phyloP scores from a whole-genome alignment of 2,329 filamentous ascomycete genomes.

The Pseudocercospora fijiensis region DNA sequence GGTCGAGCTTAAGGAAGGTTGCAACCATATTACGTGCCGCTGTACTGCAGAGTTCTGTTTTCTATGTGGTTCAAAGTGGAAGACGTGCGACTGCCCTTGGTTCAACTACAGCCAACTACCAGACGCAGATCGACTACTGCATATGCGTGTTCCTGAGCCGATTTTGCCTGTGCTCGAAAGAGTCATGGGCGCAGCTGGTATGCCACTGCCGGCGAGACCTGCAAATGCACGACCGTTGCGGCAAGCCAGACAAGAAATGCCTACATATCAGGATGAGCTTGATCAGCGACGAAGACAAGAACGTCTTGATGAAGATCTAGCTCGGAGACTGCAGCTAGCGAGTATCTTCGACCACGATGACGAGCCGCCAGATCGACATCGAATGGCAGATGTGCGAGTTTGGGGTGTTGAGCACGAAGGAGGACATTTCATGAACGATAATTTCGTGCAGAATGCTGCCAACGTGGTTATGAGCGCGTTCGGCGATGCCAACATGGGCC shows the following conservation, averaged over 20 bases:
- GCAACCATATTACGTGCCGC: slow-evolving; percentile 84
- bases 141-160: slow-evolving; percentile 52
- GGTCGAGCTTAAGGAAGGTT: slow-evolving; percentile 80
- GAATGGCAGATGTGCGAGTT: slow-evolving; percentile 36
- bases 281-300: slow-evolving; percentile 46
- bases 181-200: slow-evolving; percentile 28
- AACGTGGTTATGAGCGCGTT: slow-evolving; percentile 37
- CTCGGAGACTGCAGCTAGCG: slow-evolving; percentile 53
- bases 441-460: slow-evolving; percentile 47
- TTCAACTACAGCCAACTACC: slow-evolving; percentile 59
- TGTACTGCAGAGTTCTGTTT: slow-evolving; percentile 86
- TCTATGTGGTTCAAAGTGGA: slow-evolving; percentile 79
- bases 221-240: slow-evolving; percentile 4
- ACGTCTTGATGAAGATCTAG: slow-evolving; percentile 51
- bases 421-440: slow-evolving; percentile 62
- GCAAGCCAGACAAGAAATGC: slow-evolving; percentile 11
- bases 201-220: slow-evolving; percentile 11
- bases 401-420: slow-evolving; percentile 51
- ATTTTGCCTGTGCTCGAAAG: slow-evolving; percentile 41
- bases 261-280: slow-evolving; percentile 41
- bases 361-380: slow-evolving; percentile 33
- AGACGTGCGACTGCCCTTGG: slow-evolving; percentile 77
- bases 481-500: slow-evolving; percentile 35
- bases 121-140: slow-evolving; percentile 56
- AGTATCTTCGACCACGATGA: slow-evolving; percentile 34